A percentile compares a stretch with the other conserved stretches of the same genome.
These are phyloP conservation scores for Lepidium didymum DNA, from an alignment of 345 rosid genomes.

Conservation along the genomic window DNA sequence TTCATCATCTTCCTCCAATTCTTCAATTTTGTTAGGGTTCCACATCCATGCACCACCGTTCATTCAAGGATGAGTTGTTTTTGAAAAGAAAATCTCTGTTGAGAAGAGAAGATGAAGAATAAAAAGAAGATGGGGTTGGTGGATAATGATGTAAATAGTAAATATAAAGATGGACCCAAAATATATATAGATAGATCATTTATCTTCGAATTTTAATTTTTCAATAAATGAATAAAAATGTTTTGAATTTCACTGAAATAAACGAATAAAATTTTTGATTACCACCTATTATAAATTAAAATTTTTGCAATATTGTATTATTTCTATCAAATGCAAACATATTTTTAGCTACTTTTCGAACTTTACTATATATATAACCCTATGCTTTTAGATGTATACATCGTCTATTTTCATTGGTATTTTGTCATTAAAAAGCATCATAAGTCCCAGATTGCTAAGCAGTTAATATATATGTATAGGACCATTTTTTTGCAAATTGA, in stretches of 20 bases:
- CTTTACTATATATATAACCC: neutral
- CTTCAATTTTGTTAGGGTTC: slow-evolving; percentile 47
- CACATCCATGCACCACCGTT: slow-evolving; percentile 49
- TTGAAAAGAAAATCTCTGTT: neutral
- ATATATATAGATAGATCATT: slow-evolving; percentile 3
- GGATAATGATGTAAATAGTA: slow-evolving; percentile 24
- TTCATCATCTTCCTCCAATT: slow-evolving; percentile 52
- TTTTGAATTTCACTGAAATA: neutral
- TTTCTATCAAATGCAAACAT: neutral
- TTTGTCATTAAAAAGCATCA: neutral
- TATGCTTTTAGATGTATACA: neutral
- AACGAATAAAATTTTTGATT: neutral
- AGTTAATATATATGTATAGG: neutral
- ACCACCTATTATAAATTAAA: neutral
- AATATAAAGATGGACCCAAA: slow-evolving; percentile 25
- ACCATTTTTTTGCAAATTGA: neutral
- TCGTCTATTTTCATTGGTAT: neutral
- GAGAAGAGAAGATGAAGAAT: slow-evolving; percentile 3
- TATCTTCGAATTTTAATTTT: slow-evolving; percentile 17
- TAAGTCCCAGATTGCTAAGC: neutral
- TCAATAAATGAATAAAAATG: neutral
- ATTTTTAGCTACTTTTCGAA: neutral
- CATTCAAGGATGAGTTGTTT: slow-evolving; percentile 16
- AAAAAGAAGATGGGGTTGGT: slow-evolving; percentile 28
- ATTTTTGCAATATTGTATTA: neutral